Evolutionary conservation across 352 stramenopile species (phyloP).

Genomic region (Discostella stelligera): DNA sequence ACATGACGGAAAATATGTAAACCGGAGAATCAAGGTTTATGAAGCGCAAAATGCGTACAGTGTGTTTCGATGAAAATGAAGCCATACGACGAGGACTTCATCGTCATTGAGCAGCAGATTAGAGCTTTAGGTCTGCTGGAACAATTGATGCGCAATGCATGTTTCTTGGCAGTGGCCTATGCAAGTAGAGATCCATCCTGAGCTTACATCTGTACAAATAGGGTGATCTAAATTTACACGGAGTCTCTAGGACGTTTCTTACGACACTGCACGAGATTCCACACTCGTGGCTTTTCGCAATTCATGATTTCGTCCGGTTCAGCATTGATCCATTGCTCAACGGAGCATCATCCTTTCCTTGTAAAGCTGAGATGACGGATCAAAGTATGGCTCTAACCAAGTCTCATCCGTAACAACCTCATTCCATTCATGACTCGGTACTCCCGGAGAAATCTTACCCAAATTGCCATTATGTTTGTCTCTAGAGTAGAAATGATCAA

Average conservation of each 20-base stretch:
- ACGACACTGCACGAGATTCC: neutral
- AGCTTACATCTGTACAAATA: neutral
- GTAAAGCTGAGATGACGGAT: slow-evolving; percentile 40
- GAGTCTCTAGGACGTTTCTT: neutral
- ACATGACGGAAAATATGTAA: neutral
- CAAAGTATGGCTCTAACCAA: slow-evolving; percentile 47
- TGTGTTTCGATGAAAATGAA: too few species aligned
- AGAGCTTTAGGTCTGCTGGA: too few species aligned
- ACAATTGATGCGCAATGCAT: too few species aligned
- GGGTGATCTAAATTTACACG: too few species aligned
- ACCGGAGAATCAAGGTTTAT: too few species aligned
- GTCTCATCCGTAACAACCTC: slow-evolving; percentile 35
- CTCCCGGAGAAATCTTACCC: slow-evolving; percentile 1
- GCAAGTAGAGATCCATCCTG: neutral
- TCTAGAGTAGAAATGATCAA: slow-evolving; percentile 49
- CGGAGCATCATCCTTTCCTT: slow-evolving; percentile 33
- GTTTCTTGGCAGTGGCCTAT: too few species aligned
- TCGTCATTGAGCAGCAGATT: too few species aligned
- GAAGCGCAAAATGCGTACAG: too few species aligned
- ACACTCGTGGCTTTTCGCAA: neutral
- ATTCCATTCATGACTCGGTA: slow-evolving; percentile 13
- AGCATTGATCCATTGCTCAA: neutral
- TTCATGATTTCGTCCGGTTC: neutral
- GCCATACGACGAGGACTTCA: too few species aligned
- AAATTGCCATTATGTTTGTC: slow-evolving; percentile 23